These are phyloP conservation scores for Eimeria acervulina DNA, from an alignment of 169 alveolate genomes.

Conservation along the genomic window DNA sequence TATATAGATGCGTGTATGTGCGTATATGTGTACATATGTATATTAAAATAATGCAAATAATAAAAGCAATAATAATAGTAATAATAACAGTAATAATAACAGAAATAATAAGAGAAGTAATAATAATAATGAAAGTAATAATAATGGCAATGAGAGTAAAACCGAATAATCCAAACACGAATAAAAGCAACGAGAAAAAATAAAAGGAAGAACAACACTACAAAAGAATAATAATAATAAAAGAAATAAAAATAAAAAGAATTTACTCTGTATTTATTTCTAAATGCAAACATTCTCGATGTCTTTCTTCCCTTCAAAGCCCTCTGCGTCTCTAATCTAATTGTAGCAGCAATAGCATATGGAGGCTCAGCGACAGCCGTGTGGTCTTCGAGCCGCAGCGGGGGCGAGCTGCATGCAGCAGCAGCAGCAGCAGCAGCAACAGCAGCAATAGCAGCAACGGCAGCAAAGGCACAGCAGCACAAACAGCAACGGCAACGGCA, in stretches of 20 bases:
- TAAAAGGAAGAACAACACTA: not conserved
- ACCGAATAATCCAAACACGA: not conserved
- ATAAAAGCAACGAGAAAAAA: not conserved
- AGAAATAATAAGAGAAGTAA: no score
- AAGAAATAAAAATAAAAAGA: not conserved
- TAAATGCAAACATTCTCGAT: slow-evolving; percentile 62
- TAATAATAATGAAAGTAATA: not conserved
- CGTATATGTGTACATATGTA: not conserved
- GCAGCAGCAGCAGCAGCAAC: no score
- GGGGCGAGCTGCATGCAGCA: no score
- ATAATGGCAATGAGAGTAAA: not conserved
- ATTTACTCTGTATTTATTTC: slow-evolving; percentile 68
- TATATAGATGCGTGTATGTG: no score
- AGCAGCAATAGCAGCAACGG: no score
- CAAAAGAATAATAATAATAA: not conserved
- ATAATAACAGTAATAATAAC: no score
- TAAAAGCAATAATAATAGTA: not conserved
- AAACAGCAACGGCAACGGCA: no score
- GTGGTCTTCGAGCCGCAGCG: slow-evolving; percentile 70
- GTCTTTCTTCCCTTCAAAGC: slow-evolving; percentile 68
- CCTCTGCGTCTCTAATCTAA: slow-evolving; percentile 25
- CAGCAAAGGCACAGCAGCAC: no score
- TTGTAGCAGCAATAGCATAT: slow-evolving; percentile 41
- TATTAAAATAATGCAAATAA: not conserved
- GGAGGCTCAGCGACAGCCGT: slow-evolving; percentile 66